Base-by-base conservation (phyloP, 768 basidiomycete genomes). In the button mushroom (Agaricus bisporus) region DNA sequence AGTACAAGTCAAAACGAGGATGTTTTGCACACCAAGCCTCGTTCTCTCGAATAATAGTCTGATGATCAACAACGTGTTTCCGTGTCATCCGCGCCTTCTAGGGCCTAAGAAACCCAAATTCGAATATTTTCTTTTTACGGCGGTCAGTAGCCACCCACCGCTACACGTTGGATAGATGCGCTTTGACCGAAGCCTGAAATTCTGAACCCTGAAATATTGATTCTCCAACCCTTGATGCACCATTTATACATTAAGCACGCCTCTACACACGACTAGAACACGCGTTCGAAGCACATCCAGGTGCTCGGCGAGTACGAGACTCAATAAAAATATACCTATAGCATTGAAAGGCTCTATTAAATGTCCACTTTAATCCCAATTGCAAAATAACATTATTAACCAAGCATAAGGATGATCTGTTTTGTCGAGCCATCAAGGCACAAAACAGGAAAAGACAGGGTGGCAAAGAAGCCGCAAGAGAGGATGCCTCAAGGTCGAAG, bases 201-300 rank as follows among this genome's bases (percentile, higher is more conserved):
- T 32, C 32, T 32, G 32, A 32, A 32, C 7, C 32, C 11, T 32
- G 7, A 1, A 32, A 6, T 7, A 7, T 32, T 32, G 32, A 32
- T 32, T 8, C n/a, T 43, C 35, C 17, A 47, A 26, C 32, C 45
- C 44, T 22, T 48, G 45, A 48, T 41, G 29, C 25, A 25, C 28
- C 38, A 48, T 22, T n/a, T 17, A 17, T 29, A 32, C 11, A 32
- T 11, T 6, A 32, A 32, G 32, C 32, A 32, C 32, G 32, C 4
- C 32, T 32, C 32, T 32, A 32, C 11, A 48, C 52, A 54, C 44
- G 52, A 47, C 45, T 39, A 18, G 7, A 29, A 54, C 44, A 54
- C 46, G 45, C 36, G 37, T 43, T 51, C 49, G 46, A 54, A 54
- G 37, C 14, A 47, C 38, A 20, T 41, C 44, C 26, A 47, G 38